phyloP scores from a whole-genome alignment of 2,329 filamentous ascomycete species.

The Ilyonectria sp. region DNA sequence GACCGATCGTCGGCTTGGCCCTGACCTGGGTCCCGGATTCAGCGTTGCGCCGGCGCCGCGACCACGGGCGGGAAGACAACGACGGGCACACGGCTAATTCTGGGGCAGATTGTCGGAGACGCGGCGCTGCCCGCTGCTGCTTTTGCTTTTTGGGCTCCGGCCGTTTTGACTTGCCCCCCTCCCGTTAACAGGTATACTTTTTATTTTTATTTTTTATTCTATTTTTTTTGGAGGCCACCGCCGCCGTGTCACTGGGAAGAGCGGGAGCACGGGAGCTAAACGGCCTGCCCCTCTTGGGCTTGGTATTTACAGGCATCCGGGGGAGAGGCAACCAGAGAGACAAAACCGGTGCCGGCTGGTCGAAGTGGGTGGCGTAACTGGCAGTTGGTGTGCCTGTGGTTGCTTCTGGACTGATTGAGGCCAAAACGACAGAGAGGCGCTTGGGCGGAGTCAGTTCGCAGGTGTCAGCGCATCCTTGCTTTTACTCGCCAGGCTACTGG shows the following conservation, averaged over 20 bases:
- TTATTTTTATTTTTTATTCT: neutral
- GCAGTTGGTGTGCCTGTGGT: neutral
- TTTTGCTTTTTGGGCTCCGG: conserved; percentile 14
- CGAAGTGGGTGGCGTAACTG: neutral
- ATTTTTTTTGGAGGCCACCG: neutral
- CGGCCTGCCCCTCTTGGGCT: neutral
- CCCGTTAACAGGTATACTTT: conserved; percentile 13
- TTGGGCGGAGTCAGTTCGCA: conserved; percentile 13
- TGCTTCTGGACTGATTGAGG: conserved; percentile 12
- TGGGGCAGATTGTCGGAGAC: conserved; percentile 10
- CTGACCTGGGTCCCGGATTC: neutral
- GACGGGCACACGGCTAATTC: conserved; percentile 16
- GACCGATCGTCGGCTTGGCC: neutral
- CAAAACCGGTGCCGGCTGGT: neutral
- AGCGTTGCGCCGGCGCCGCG: conserved; percentile 1
- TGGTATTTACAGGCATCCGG: conserved; percentile 8
- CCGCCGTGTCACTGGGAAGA: conserved; percentile 13
- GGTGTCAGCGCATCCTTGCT: conserved; percentile 5
- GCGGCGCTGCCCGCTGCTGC: neutral
- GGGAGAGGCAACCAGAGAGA: neutral
- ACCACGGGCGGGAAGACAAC: conserved; percentile 2
- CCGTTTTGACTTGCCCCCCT: conserved; percentile 13
- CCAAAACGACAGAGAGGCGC: neutral
- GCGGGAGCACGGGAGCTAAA: conserved; percentile 26
- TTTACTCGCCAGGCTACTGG: neutral